A percentile compares a stretch with the other conserved stretches of the same genome.
Conservation (phyloP, 129 eudicot genomes). For the Pseudognaphalium luteoalbum region DNA sequence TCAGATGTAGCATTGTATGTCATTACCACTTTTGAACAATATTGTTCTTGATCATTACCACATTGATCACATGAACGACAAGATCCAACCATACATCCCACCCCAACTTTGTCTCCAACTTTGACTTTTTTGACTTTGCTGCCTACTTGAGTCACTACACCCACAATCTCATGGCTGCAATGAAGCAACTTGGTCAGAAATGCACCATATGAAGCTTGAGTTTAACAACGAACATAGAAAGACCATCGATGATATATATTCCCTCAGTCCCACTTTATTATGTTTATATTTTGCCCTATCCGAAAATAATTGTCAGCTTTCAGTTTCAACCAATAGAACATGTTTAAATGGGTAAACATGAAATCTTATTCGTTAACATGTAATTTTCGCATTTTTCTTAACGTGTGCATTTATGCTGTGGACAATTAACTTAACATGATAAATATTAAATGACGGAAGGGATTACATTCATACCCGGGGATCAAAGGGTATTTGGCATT, state of each 20-base stretch:
- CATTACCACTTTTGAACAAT: conserved; percentile 38
- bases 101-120: conserved; percentile 58
- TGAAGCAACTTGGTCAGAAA: conserved; percentile 10
- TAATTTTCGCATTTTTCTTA: no score
- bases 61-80: conserved; percentile 54
- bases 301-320: no score
- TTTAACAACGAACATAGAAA: neutral
- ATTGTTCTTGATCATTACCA: conserved; percentile 43
- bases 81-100: conserved; percentile 57
- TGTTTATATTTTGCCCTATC: no score
- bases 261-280: neutral
- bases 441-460: no score
- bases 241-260: neutral
- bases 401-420: no score
- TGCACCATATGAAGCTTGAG: neutral
- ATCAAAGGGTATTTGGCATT: conserved; percentile 52
- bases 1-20: conserved; percentile 37
- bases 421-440: no score
- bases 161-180: conserved; percentile 64
- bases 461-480: conserved; percentile 49
- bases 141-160: conserved; percentile 54
- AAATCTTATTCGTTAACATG: no score
- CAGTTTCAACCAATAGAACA: no score
- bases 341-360: no score
- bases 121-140: conserved; percentile 54